Conservation (phyloP, 768 basidiomycete genomes). For the Serendipita sp. region DNA sequence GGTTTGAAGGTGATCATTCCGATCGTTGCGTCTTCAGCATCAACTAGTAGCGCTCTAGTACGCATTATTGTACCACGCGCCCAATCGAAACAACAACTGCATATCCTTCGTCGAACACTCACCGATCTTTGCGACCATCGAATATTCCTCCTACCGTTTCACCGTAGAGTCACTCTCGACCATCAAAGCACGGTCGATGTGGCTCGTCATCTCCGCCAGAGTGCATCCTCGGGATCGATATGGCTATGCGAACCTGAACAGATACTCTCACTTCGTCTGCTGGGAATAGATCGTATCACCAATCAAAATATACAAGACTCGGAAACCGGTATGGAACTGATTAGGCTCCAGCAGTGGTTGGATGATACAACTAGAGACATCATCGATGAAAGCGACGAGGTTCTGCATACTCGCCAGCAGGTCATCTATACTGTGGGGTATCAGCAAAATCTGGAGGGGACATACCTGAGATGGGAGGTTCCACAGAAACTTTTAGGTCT, state of each 20-base stretch:
- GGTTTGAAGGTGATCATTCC: slow-evolving; percentile 21
- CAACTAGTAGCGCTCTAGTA: slow-evolving; percentile 28
- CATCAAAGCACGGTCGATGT: background rate
- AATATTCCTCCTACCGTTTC: slow-evolving; percentile 36
- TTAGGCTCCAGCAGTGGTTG: slow-evolving; percentile 14
- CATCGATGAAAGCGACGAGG: slow-evolving; percentile 17
- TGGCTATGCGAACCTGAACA: slow-evolving; percentile 39
- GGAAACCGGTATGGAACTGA: background rate
- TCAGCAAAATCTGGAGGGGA: slow-evolving; percentile 25
- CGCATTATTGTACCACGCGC: slow-evolving; percentile 37
- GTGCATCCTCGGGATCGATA: slow-evolving; percentile 14
- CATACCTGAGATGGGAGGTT: slow-evolving; percentile 29
- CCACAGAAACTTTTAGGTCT: slow-evolving; percentile 26
- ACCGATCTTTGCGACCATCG: slow-evolving; percentile 31
- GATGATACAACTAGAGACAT: slow-evolving; percentile 7
- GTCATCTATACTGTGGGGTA: slow-evolving; percentile 31
- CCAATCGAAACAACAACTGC: slow-evolving; percentile 33
- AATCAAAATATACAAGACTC: slow-evolving; percentile 6
- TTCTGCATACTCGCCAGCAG: slow-evolving; percentile 33
- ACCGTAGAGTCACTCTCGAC: slow-evolving; percentile 23
- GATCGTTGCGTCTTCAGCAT: slow-evolving; percentile 24
- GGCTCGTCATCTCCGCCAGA: background rate
- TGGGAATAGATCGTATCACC: slow-evolving; percentile 27
- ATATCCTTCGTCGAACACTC: slow-evolving; percentile 28
- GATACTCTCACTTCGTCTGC: slow-evolving; percentile 34